A percentile compares a stretch with the other conserved stretches of the same genome.
Evolutionary conservation across 2,329 filamentous ascomycete species (phyloP).

Genomic region (Pseudocercospora macadamiae): DNA sequence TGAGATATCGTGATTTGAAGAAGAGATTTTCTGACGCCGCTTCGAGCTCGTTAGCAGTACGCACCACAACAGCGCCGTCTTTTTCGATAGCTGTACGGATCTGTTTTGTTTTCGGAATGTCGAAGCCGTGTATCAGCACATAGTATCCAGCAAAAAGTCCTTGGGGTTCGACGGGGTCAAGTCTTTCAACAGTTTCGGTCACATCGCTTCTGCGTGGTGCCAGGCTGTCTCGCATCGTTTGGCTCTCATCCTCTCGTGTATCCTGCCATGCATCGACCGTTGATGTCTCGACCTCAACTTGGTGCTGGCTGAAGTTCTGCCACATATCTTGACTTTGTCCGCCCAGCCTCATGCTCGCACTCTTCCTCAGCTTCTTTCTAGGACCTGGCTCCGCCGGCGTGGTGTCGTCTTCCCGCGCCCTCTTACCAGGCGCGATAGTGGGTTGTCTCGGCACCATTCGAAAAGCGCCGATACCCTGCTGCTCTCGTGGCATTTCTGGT

Average conservation of each 20-base stretch:
- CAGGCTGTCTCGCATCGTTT: constrained; percentile 14
- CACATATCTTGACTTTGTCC: constrained; percentile 84
- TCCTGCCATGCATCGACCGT: constrained; percentile 30
- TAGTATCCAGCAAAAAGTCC: constrained; percentile 37
- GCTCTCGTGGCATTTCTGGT: constrained; percentile 67
- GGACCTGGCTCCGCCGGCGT: constrained; percentile 43
- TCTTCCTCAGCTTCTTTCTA: constrained; percentile 81
- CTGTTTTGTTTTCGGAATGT: constrained; percentile 21
- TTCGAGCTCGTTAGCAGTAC: constrained; percentile 27
- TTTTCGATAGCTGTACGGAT: constrained; percentile 30
- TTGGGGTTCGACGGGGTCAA: constrained; percentile 9
- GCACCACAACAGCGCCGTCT: constrained; percentile 37
- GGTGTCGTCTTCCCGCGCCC: constrained; percentile 50
- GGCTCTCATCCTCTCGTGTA: constrained; percentile 22
- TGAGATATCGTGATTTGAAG: constrained; percentile 28
- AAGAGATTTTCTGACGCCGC: constrained; percentile 19
- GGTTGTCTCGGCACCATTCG: constrained; percentile 35
- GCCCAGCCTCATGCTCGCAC: constrained; percentile 80
- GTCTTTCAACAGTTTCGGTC: constrained; percentile 1
- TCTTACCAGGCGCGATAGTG: constrained; percentile 59
- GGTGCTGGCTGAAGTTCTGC: constrained; percentile 73
- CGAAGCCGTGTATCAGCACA: constrained; percentile 35
- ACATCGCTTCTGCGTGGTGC: constrained; percentile 6
- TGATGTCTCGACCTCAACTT: constrained; percentile 27
- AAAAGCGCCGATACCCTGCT: constrained; percentile 77